Conservation (phyloP, 345 rosid species). For the Bruguiera sexangula region DNA sequence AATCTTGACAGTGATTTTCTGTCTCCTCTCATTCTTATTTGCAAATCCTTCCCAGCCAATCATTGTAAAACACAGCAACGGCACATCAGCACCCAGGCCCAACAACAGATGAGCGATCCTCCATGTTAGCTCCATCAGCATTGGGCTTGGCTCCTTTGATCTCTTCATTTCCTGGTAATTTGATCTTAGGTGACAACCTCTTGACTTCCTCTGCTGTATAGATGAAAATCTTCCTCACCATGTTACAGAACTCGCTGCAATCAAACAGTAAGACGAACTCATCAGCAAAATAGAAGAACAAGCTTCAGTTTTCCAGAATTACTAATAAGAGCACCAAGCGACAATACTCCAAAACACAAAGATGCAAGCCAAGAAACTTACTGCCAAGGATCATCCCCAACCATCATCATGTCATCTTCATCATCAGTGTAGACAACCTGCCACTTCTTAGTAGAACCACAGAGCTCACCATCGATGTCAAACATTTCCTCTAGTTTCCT, state of each 20-base stretch:
- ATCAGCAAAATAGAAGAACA: neutral
- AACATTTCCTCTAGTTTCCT: conserved; percentile 89
- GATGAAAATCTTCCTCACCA: conserved; percentile 86
- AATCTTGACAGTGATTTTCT: conserved; percentile 7
- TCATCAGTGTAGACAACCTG: conserved; percentile 93
- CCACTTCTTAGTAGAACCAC: conserved; percentile 74
- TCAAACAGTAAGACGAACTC: neutral
- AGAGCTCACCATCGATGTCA: conserved; percentile 78
- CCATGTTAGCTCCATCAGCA: conserved; percentile 48
- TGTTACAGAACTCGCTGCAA: conserved; percentile 93
- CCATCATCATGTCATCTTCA: conserved; percentile 99
- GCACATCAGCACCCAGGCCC: conserved; percentile 59
- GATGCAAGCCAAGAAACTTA: conserved; percentile 43
- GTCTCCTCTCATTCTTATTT: neutral
- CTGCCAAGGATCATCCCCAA: conserved; percentile 99
- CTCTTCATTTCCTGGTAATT: conserved; percentile 40
- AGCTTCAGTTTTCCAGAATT: no score
- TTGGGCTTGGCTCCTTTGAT: conserved; percentile 35
- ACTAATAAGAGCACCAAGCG: neutral
- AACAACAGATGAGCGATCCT: conserved; percentile 58
- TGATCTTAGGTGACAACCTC: conserved; percentile 77
- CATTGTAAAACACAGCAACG: neutral
- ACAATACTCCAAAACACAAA: neutral
- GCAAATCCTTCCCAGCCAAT: neutral
- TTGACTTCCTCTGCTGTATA: conserved; percentile 88